Evolutionary conservation across 2,329 filamentous ascomycete species (phyloP).

Genomic region (Dryadomyces sulphureus): DNA sequence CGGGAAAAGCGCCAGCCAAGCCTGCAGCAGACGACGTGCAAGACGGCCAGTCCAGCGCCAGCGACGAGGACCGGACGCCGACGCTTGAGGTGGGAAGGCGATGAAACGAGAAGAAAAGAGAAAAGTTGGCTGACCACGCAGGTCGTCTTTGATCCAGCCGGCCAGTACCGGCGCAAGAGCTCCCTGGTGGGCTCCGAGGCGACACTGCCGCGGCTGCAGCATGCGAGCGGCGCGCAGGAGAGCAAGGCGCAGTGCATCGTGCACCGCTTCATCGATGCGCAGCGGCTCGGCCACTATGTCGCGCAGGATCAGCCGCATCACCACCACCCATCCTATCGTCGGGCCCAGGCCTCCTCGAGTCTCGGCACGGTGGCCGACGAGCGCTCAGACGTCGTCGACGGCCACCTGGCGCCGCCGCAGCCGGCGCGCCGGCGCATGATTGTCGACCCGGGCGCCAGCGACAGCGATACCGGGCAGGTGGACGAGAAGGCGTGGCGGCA

Average conservation of each 20-base stretch:
- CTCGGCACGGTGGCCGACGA: not conserved
- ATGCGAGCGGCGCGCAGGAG: constrained; percentile 8
- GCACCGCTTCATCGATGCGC: constrained; percentile 47
- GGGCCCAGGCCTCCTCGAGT: not conserved
- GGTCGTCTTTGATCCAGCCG: constrained; percentile 49
- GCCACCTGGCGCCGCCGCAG: constrained; percentile 16
- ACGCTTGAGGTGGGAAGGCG: constrained; percentile 30
- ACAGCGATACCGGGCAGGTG: constrained; percentile 32
- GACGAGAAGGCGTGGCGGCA: constrained; percentile 42
- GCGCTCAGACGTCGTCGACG: not conserved
- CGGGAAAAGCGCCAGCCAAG: not conserved
- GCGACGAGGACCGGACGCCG: constrained; percentile 34
- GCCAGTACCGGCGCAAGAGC: constrained; percentile 49
- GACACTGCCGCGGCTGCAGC: constrained; percentile 20
- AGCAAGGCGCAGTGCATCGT: constrained; percentile 45
- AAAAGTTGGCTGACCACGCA: constrained; percentile 13
- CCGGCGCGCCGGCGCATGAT: constrained; percentile 11
- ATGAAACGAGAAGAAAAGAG: not conserved
- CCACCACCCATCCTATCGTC: not conserved
- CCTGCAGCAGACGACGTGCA: constrained; percentile 11
- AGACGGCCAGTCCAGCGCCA: constrained; percentile 27
- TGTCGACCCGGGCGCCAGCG: constrained; percentile 27
- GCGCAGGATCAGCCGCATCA: constrained; percentile 1
- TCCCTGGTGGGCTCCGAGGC: constrained; percentile 42
- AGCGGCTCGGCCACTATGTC: constrained; percentile 23